Base-by-base conservation (phyloP, 352 stramenopile species). In the Phytophthora chlamydospora region DNA sequence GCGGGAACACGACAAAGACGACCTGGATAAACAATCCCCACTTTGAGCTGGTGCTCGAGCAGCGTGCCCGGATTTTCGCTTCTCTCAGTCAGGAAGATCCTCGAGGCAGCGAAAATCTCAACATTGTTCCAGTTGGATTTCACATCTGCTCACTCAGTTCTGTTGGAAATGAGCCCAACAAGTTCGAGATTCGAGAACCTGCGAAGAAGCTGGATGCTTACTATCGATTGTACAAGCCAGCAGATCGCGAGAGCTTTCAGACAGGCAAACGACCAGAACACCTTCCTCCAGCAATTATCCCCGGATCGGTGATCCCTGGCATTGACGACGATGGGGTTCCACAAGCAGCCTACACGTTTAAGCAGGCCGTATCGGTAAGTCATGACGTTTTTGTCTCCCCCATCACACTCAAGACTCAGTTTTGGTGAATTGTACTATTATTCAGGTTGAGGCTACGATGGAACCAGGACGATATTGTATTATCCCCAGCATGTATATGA, bases 11-110 rank as follows among this genome's bases (percentile, higher is more conserved):
- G 0, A 89, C 71, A 0, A 89, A 92, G 53, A 90, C 65, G n/a
- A 96, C 90, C 0, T 97, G 90, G 88, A 76, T 89, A 29, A 92
- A 90, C 46, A 97, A 97, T 21, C 90, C 90, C 0, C 88, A 80
- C 32, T 95, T 93, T 44, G 80, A 92, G 27, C 55, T 97, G 4
- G 57, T 69, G 17, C 43, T 97, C 1, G 68, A 89, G 34, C 72
- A 90, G 29, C 78, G 76, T 4, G 78, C 75, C 19, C 76, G 68
- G 1, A 71, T 95, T 13, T 93, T 93, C 53, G 79, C 85, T 14
- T 94, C 83, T 0, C 62, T 95, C 27, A 91, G 81, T 19, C 86
- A 95, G 54, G 83, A 95, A 66, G 86, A 95, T 34, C 85, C 81
- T 17, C 79, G 86, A 9, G 86, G 86, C 11, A 91, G 75, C 48